A percentile compares a stretch with the other conserved stretches of the same genome.
Conservation (phyloP, 805 yeast genomes). For the Isabelozyma heimii region DNA sequence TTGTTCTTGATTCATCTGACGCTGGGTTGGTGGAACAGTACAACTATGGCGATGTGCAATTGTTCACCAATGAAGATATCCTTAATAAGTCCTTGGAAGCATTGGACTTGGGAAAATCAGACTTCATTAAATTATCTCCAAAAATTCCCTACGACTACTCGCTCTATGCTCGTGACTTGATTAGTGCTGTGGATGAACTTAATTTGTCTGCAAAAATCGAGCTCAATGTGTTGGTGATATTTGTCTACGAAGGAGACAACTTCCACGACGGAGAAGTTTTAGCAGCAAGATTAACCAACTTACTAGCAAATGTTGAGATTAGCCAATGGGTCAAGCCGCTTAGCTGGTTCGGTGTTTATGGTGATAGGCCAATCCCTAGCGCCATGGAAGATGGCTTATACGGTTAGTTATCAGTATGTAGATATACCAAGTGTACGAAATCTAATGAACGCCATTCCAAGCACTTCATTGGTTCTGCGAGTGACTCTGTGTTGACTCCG, state of each 20-base stretch:
- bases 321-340: constrained; percentile 52
- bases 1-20: constrained; percentile 72
- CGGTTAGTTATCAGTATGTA: constrained; percentile 34
- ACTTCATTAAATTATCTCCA: background rate
- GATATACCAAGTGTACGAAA: background rate
- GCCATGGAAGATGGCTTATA: constrained; percentile 79
- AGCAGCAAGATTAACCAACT: constrained; percentile 35
- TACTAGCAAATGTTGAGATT: constrained; percentile 15
- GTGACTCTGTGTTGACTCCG: too few relatives aligned
- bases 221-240: constrained; percentile 47
- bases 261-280: constrained; percentile 61
- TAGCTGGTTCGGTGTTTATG: constrained; percentile 87
- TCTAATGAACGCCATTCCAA: too few relatives aligned
- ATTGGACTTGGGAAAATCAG: constrained; percentile 17
- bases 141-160: constrained; percentile 8
- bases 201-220: constrained; percentile 7
- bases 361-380: constrained; percentile 61
- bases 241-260: constrained; percentile 91
- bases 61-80: constrained; percentile 27
- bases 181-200: constrained; percentile 3
- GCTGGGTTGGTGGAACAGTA: constrained; percentile 45
- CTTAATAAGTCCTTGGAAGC: constrained; percentile 28
- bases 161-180: constrained; percentile 5
- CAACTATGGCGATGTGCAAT: constrained; percentile 20
- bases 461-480: too few relatives aligned